Conservation (phyloP, 495 filamentous ascomycete genomes). For the Neurospora sp. region DNA sequence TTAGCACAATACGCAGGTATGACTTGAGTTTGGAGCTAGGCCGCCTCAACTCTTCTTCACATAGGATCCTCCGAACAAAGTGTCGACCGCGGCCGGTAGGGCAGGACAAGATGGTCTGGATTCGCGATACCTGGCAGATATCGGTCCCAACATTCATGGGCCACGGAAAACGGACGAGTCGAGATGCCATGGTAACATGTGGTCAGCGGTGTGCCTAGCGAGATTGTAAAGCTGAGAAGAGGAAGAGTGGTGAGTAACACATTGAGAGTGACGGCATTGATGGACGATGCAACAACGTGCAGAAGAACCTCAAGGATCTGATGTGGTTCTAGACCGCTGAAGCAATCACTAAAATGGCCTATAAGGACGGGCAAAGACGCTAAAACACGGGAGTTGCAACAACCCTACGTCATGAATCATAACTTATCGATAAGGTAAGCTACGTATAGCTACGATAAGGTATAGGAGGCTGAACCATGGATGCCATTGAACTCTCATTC, state of each 20-base stretch:
- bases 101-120: conserved; percentile 27
- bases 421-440: background rate
- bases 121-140: conserved; percentile 40
- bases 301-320: background rate
- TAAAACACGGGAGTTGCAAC: background rate
- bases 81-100: conserved; percentile 5
- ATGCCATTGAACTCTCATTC: background rate
- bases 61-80: conserved; percentile 35
- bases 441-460: background rate
- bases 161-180: conserved; percentile 32
- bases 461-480: background rate
- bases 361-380: background rate
- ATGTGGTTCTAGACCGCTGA: background rate
- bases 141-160: conserved; percentile 46
- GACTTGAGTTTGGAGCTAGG: background rate
- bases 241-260: background rate
- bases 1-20: background rate
- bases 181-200: background rate
- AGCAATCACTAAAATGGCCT: background rate
- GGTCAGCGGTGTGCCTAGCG: background rate
- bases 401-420: background rate
- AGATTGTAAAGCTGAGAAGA: background rate
- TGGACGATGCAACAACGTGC: background rate
- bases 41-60: conserved; percentile 21
- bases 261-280: background rate